These are phyloP conservation scores for Apophysomyces elegans DNA, from an alignment of 371 early-diverging fungal genomes.

Conservation along the genomic window DNA sequence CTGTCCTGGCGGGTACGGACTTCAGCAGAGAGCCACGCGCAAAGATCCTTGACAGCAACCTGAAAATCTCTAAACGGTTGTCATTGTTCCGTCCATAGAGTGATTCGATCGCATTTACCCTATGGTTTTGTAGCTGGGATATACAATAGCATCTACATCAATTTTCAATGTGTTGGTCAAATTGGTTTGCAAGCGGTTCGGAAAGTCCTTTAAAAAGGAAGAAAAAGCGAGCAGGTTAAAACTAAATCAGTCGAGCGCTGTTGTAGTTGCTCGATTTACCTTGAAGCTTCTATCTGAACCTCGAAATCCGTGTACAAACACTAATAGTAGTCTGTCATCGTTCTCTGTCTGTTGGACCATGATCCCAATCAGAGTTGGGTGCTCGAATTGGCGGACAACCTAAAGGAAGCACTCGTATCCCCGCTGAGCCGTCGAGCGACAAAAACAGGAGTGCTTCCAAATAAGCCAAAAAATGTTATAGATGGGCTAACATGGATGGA, in stretches of 20 bases:
- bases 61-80: slow-evolving; percentile 26
- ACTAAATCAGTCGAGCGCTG: background rate
- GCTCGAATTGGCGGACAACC: no score
- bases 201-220: slow-evolving; percentile 53
- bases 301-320: slow-evolving; percentile 66
- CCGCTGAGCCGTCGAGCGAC: no score
- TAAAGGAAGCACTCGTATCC: no score
- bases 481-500: no score
- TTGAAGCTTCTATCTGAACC: slow-evolving; percentile 54
- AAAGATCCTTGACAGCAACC: slow-evolving; percentile 50
- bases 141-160: slow-evolving; percentile 57
- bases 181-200: slow-evolving; percentile 57
- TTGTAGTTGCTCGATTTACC: slow-evolving; percentile 17
- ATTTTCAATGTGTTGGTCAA: slow-evolving; percentile 46
- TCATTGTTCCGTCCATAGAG: no score
- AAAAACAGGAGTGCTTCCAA: no score
- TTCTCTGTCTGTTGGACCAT: background rate
- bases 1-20: slow-evolving; percentile 37
- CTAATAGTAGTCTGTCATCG: slow-evolving; percentile 43
- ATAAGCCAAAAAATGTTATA: no score
- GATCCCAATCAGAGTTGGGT: background rate
- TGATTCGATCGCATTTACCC: slow-evolving; percentile 37
- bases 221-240: background rate
- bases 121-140: slow-evolving; percentile 64
- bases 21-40: slow-evolving; percentile 51